Conservation (phyloP, 164 flowering plant species). For the Piper longum region DNA sequence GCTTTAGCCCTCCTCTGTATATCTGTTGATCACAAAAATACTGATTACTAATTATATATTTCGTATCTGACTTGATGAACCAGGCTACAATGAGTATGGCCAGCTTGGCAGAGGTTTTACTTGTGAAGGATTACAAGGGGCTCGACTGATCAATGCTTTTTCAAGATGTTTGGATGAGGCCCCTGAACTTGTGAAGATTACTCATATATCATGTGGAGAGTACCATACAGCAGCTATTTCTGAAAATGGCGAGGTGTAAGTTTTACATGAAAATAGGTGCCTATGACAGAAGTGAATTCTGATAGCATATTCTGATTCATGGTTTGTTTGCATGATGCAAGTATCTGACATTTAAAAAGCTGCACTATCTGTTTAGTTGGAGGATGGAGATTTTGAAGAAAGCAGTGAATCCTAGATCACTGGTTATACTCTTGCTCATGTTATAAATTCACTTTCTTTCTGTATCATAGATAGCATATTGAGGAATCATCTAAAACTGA, state of each 20-base stretch:
- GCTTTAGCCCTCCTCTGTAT: background rate
- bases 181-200: slow-evolving; percentile 92
- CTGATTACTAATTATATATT: slow-evolving; percentile 3
- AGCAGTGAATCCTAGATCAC: slow-evolving; percentile 14
- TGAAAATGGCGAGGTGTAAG: slow-evolving; percentile 96
- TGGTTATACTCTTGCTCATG: slow-evolving; percentile 13
- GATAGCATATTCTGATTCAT: slow-evolving; percentile 1
- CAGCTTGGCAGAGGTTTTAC: slow-evolving; percentile 99
- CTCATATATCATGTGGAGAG: slow-evolving; percentile 94
- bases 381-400: slow-evolving; percentile 13
- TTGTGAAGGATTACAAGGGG: slow-evolving; percentile 91
- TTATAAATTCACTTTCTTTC: no score
- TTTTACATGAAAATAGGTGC: slow-evolving; percentile 27
- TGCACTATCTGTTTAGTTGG: slow-evolving; percentile 15
- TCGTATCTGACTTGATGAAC: slow-evolving; percentile 29
- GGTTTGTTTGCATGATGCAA: slow-evolving; percentile 21
- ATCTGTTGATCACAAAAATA: no score
- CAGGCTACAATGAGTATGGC: slow-evolving; percentile 99
- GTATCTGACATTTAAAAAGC: slow-evolving; percentile 13
- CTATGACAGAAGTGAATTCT: slow-evolving; percentile 23
- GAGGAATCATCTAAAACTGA: background rate
- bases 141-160: slow-evolving; percentile 64
- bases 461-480: background rate
- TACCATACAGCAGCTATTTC: slow-evolving; percentile 95
- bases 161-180: slow-evolving; percentile 87